Percentiles rank a stretch among this genome's conserved stretches.
These are phyloP conservation scores for Chlorella sp. DNA, from an alignment of 139 green algal species.

Conservation along the genomic window DNA sequence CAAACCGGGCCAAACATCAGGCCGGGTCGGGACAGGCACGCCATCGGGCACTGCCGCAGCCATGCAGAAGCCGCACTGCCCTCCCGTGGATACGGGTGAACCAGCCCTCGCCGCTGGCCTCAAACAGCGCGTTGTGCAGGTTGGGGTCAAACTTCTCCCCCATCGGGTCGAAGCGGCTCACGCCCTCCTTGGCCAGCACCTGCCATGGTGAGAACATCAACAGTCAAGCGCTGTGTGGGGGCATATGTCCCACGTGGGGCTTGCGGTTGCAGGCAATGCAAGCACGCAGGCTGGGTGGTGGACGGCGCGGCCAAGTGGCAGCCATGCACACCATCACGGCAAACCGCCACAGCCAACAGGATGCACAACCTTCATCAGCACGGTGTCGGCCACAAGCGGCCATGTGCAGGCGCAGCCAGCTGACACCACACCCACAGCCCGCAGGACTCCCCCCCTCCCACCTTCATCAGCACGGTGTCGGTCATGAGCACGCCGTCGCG, in stretches of 20 bases:
- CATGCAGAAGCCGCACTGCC: no score
- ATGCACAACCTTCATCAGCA: background rate
- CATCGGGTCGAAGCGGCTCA: slow-evolving; percentile 75
- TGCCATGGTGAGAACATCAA: slow-evolving; percentile 39
- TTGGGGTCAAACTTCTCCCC: slow-evolving; percentile 95
- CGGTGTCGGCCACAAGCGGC: background rate
- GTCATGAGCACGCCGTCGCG: slow-evolving; percentile 89
- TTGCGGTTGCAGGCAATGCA: no score
- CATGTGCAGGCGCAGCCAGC: background rate
- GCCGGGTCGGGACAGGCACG: no score
- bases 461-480: slow-evolving; percentile 84
- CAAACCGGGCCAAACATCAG: no score
- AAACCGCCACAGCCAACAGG: background rate
- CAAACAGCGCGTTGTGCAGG: slow-evolving; percentile 90
- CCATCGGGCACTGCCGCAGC: no score
- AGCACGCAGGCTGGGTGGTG: background rate
- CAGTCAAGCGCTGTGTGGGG: no score
- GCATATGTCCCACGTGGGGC: no score
- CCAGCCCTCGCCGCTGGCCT: slow-evolving; percentile 34
- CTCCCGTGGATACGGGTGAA: no score
- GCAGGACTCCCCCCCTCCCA: slow-evolving; percentile 29
- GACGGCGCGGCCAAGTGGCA: no score
- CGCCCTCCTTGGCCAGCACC: slow-evolving; percentile 78
- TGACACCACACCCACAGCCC: background rate
- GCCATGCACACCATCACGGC: background rate